Evolutionary conservation across 2,329 filamentous ascomycete genomes (phyloP), one percentile per base, ranked within the genome.

Genomic region (Arthrobotrys megalospora): DNA sequence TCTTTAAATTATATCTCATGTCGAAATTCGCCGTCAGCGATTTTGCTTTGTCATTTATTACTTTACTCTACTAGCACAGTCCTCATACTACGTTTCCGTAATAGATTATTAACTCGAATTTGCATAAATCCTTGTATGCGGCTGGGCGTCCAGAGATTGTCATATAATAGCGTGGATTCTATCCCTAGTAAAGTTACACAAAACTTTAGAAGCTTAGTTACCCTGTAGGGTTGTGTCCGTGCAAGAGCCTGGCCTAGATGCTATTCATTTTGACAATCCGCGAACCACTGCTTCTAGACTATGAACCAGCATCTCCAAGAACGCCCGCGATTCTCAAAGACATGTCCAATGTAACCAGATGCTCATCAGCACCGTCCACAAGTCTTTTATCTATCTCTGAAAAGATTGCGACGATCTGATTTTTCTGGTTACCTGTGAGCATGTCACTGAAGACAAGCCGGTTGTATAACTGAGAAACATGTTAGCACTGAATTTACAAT

Each of bases 351-450:
- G 32, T 78, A 38, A 78, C 75, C 24, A 99, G 86, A 83, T 99
- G 95, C 85, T 99, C 96, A 83, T 99, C 96, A 1, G 94, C 92
- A 7, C 96, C 96, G 84, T 99, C 96, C 5, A 97, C 92, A 55
- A 99, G 85, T 80, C 96, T 89, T 87, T 98, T 98, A 83, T 99
- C 96, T 32, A 95, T 88, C 84, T 98, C 94, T 0, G 94, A 97
- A 83, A 99, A 99, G 2, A 95, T 87, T 79, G 93, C 87, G 58
- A 95, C 91, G 76, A 99, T 95, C 84, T 91, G 91, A 83, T 95
- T 96, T 86, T 99, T 99, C 83, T 97, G 92, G 11, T 89, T 85
- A 82, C 97, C 93, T 0, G 90, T 89, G 24, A 97, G 91, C 6
- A 90, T 88, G 84, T 98, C 96, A 82, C 97, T 93, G 83, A 90